Percentiles rank a stretch among this genome's conserved stretches.
These are phyloP conservation scores for Lepidium aucheri DNA, from an alignment of 345 rosid genomes.

Conservation along the genomic window DNA sequence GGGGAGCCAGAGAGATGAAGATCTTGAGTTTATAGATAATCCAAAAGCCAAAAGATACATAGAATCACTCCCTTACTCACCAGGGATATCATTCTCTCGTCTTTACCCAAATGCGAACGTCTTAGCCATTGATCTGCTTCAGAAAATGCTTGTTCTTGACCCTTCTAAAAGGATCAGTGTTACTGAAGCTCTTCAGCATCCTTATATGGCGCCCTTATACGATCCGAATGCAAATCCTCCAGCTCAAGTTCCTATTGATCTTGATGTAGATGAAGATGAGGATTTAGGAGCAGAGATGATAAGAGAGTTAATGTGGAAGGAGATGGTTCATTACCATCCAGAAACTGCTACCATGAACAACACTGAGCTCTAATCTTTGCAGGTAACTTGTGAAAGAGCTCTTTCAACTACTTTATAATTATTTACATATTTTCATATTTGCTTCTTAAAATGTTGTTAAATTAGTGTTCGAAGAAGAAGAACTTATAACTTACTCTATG, in stretches of 20 bases:
- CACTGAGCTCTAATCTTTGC: not conserved
- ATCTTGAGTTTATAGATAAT: conserved; percentile 68
- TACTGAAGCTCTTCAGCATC: conserved; percentile 81
- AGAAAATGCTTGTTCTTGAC: conserved; percentile 79
- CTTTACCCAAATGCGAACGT: conserved; percentile 64
- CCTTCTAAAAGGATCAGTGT: conserved; percentile 83
- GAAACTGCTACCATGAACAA: conserved; percentile 26
- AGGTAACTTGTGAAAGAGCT: conserved; percentile 1
- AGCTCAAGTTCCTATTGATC: conserved; percentile 66
- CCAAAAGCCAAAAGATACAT: conserved; percentile 70
- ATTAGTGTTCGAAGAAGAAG: conserved; percentile 7
- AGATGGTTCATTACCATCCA: conserved; percentile 77
- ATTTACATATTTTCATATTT: no score
- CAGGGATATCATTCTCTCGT: conserved; percentile 46
- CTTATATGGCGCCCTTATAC: conserved; percentile 66
- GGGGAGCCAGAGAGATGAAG: conserved; percentile 77
- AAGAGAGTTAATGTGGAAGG: conserved; percentile 84
- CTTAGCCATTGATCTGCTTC: conserved; percentile 69
- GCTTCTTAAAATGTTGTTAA: conserved; percentile 2
- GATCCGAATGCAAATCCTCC: conserved; percentile 63
- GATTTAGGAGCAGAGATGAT: conserved; percentile 63
- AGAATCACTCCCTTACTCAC: conserved; percentile 58
- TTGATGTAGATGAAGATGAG: conserved; percentile 58
- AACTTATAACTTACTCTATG: not conserved
- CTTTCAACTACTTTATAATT: not conserved